phyloP scores from a whole-genome alignment of 129 eudicot species.

The Chrysanthemum seticuspe region DNA sequence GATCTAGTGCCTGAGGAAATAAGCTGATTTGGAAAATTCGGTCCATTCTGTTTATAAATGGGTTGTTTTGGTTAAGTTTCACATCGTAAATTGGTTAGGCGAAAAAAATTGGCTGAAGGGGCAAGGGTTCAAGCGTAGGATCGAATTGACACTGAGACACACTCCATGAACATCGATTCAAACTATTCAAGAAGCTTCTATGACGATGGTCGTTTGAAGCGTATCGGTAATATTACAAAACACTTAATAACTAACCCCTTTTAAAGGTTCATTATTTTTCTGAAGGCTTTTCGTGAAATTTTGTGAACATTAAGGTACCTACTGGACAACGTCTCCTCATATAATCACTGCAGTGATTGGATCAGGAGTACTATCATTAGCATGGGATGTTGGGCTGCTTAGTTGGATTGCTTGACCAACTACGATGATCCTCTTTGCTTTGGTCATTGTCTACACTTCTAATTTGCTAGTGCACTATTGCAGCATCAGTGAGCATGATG shows the following conservation, averaged over 20 bases:
- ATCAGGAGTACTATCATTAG: slow-evolving; percentile 69
- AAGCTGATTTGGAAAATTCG: no score
- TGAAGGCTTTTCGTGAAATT: slow-evolving; percentile 19
- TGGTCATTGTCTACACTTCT: slow-evolving; percentile 59
- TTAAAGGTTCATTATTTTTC: background rate
- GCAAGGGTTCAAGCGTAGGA: no score
- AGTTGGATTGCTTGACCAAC: slow-evolving; percentile 74
- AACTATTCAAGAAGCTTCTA: slow-evolving; percentile 61
- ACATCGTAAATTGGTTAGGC: no score
- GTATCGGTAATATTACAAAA: slow-evolving; percentile 38
- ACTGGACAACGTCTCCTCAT: no score
- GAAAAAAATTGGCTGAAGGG: no score
- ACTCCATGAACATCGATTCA: slow-evolving; percentile 41
- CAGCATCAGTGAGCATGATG: slow-evolving; percentile 81
- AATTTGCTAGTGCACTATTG: slow-evolving; percentile 65
- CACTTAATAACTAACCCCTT: background rate
- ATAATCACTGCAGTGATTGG: slow-evolving; percentile 32
- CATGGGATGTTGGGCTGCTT: slow-evolving; percentile 75
- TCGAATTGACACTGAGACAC: slow-evolving; percentile 14
- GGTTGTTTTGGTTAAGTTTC: no score
- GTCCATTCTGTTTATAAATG: no score
- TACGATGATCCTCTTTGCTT: slow-evolving; percentile 47
- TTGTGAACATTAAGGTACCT: no score
- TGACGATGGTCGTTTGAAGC: slow-evolving; percentile 64
- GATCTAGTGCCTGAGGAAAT: no score